Conservation (phyloP, 2,329 filamentous ascomycete genomes). For the Chaetomium globosum region DNA sequence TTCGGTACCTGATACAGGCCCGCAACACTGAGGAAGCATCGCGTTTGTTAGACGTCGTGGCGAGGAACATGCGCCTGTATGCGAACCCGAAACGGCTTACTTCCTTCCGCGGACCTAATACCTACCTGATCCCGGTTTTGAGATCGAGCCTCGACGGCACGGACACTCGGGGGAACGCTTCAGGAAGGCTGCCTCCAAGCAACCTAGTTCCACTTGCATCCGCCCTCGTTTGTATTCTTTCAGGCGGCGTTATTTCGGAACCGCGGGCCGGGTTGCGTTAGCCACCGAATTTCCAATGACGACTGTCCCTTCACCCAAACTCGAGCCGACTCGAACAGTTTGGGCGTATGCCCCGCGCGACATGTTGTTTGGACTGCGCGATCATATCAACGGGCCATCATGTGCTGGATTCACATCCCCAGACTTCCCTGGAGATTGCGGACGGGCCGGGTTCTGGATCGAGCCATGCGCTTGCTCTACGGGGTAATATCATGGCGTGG, state of each 20-base stretch:
- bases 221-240: background rate
- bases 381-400: background rate
- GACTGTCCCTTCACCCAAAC: background rate
- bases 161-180: too few relatives aligned
- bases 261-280: background rate
- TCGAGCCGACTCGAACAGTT: background rate
- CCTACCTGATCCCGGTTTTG: background rate
- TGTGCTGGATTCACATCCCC: background rate
- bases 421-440: background rate
- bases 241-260: background rate
- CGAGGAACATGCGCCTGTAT: conserved; percentile 6
- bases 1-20: conserved; percentile 48
- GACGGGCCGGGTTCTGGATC: background rate
- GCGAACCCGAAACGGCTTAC: background rate
- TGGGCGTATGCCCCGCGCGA: background rate
- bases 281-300: background rate
- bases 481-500: background rate
- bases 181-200: background rate
- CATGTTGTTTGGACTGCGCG: background rate
- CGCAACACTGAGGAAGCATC: conserved; percentile 49
- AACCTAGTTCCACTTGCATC: background rate
- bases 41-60: conserved; percentile 41
- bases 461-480: background rate
- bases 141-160: background rate
- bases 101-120: background rate